Percentiles rank a stretch among this genome's conserved stretches.
Evolutionary conservation across 768 basidiomycete genomes (phyloP).

Genomic region (Pleurotus sapidus): DNA sequence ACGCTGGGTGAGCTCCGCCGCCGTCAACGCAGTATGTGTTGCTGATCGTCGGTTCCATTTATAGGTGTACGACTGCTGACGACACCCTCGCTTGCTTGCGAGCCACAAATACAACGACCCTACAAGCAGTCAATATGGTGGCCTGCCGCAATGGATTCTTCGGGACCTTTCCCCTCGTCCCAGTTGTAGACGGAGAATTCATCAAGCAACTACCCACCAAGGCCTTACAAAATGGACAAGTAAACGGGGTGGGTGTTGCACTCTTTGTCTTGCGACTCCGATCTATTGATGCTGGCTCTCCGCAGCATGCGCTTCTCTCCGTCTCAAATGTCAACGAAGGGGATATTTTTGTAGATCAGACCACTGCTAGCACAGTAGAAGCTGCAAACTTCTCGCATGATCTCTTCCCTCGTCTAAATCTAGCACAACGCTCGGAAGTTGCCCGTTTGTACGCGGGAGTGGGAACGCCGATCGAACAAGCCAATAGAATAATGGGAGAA

Average conservation of each 20-base stretch:
- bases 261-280: not conserved
- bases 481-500: conserved; percentile 34
- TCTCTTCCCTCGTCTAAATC: conserved; percentile 14
- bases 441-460: conserved; percentile 11
- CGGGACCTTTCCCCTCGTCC: conserved; percentile 25
- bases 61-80: conserved; percentile 12
- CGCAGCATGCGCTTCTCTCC: conserved; percentile 15
- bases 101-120: conserved; percentile 10
- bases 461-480: conserved; percentile 28
- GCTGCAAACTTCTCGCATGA: conserved; percentile 9
- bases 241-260: not conserved
- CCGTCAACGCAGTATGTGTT: no score
- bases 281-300: not conserved
- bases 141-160: conserved; percentile 21
- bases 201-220: conserved; percentile 15
- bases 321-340: conserved; percentile 27
- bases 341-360: conserved; percentile 15
- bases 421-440: conserved; percentile 2
- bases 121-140: conserved; percentile 20
- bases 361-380: conserved; percentile 9
- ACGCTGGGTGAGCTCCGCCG: not conserved
- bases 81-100: conserved; percentile 14
- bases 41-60: not conserved
- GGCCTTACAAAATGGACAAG: not conserved
- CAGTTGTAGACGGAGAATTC: conserved; percentile 29